Conservation (phyloP, 2,329 filamentous ascomycete species). For the Leptodontidium sp. region DNA sequence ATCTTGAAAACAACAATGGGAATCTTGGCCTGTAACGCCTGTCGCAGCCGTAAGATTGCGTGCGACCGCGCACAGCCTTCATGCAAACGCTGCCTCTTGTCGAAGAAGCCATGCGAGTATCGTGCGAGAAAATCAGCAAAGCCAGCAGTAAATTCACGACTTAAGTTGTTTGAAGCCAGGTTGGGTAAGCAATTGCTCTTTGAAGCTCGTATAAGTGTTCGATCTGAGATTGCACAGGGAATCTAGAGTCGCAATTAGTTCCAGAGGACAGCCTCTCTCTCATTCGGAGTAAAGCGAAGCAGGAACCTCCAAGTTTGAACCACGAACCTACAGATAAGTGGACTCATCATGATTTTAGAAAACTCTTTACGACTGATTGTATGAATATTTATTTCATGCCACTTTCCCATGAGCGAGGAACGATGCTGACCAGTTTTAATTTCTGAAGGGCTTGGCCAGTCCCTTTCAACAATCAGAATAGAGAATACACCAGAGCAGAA, state of each 20-base stretch:
- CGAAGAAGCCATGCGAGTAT: conserved; percentile 5
- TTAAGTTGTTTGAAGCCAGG: background rate
- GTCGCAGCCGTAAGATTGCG: conserved; percentile 10
- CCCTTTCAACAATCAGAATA: too few relatives aligned
- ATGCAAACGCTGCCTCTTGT: conserved; percentile 1
- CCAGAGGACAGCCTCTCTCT: background rate
- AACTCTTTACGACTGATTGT: too few relatives aligned
- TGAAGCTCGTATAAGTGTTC: background rate
- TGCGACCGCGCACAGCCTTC: conserved; percentile 15
- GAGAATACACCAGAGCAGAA: too few relatives aligned
- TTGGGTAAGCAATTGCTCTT: background rate
- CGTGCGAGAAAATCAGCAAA: background rate
- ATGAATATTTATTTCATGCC: too few relatives aligned
- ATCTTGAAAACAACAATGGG: background rate
- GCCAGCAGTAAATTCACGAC: background rate
- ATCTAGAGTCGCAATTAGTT: background rate
- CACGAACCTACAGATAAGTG: too few relatives aligned
- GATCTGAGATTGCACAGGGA: background rate
- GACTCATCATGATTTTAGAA: too few relatives aligned
- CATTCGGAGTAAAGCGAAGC: too few relatives aligned
- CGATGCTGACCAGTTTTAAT: too few relatives aligned
- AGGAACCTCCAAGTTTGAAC: too few relatives aligned
- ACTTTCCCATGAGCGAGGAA: too few relatives aligned
- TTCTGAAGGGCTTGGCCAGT: too few relatives aligned
- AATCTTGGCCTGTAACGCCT: conserved; percentile 2